Evolutionary conservation across 2,329 filamentous ascomycete species (phyloP), one percentile per base, ranked within the genome.

Genomic region (Zymoseptoria passerinii): DNA sequence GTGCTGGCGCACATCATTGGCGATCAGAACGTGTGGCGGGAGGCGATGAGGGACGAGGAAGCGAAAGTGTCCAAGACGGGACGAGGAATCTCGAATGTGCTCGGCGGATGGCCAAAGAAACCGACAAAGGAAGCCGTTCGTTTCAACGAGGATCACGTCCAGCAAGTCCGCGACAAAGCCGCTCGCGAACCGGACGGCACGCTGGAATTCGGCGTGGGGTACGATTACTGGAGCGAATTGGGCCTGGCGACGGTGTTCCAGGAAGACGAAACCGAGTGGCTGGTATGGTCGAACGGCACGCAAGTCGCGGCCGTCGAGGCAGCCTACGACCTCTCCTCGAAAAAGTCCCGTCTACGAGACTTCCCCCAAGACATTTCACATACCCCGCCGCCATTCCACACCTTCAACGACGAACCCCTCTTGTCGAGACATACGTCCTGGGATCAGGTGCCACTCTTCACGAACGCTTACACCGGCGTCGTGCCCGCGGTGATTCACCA

Each of bases 111-210:
- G 9, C 13, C 3, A 48, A 7, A 16, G 27, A 55, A 8, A 19
- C 49, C 57, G 49, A 64, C 65, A 4, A 61, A 54, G 48, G 48
- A 29, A 13, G 1, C 35, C 1, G 23, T 57, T 48, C 49, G 53
- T 1, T 66, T 60, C 53, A 61, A 60, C 16, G 49, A 61, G 2
- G 44, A 54, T 1, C 65, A 70, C 23, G 51, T 69, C 18, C 56
- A 62, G 10, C 59, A 63, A 48, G 64, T 67, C 7, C 53, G 61
- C 16, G 58, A 56, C 18, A 70, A 68, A 52, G 66, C 67, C 13
- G 62, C 64, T 1, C 49, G 76, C 1, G 76, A 78, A 58, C 76
- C 74, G 59, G 73, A 77, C 58, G 76, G 74, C 0, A 69, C 72
- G 5, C 64, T 63, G 40, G 68, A 71, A n/a, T 71, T 68, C 53